Base-by-base conservation (phyloP, 768 basidiomycete species). In the Calocybe cyanea region DNA sequence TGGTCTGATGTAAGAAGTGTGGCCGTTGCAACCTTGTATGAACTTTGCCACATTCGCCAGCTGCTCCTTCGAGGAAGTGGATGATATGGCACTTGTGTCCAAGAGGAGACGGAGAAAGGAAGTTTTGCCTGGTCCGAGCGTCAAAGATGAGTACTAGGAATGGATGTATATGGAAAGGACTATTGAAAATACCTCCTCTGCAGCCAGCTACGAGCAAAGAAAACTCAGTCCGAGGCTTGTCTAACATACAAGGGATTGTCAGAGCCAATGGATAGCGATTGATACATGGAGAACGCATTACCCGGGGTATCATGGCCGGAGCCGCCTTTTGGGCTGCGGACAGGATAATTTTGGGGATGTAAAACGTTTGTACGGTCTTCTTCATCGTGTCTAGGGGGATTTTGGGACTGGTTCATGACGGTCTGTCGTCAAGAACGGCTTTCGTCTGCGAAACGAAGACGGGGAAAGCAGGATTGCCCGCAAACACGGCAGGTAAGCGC, bases 31-130 rank as follows among this genome's bases (percentile, higher is more conserved):
- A 42, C 82, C 83, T 59, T 87, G 86, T 14, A 87, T 83, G 65
- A 91, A 89, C 67, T 83, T 85, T 54, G 87, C 87, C 61, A 88
- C 81, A 59, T 81, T 81, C 42, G 79, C 77, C 54, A 87, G 80
- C 71, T 92, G 87, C 59, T 87, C 87, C 59, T 80, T 82, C 38
- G 78, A 72, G 43, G 80, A 77, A 17, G 70, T 61, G 32, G 75
- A 68, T 11, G 86, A 77, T 58, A 91, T 71, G 61, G 77, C 70
- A 70, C 77, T 77, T 53, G 90, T 88, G 72, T 90, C 87, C 64
- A 91, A 78, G 53, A 92, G 75, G 58, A 91, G 85, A 46, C 87
- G 81, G 60, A 91, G 83, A 60, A 92, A 87, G 50, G 87, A 84
- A 18, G 88, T 89, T 76, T 92, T 92, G 67, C 87, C 81, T 76